These are phyloP conservation scores for Stellera chamaejasme DNA, from an alignment of 345 rosid species.

Conservation along the genomic window DNA sequence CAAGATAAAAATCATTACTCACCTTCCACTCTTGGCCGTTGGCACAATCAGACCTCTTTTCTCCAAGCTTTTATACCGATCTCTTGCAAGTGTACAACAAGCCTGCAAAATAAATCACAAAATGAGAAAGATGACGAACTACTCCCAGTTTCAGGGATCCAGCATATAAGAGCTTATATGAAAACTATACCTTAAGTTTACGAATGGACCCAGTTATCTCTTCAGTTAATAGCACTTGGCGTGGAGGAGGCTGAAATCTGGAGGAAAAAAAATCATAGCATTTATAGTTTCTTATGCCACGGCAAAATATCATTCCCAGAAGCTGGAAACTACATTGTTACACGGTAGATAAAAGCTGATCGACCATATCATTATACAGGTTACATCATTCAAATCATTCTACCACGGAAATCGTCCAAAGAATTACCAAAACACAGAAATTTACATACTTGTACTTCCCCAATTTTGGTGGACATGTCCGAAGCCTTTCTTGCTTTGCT, in stretches of 20 bases:
- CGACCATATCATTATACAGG: too few species aligned
- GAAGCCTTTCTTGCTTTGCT: constrained; percentile 69
- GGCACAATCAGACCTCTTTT: constrained; percentile 86
- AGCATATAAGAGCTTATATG: constrained; percentile 3
- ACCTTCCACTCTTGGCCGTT: constrained; percentile 52
- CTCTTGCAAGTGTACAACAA: constrained; percentile 78
- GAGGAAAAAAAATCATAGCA: constrained; percentile 2
- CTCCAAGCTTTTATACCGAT: constrained; percentile 84
- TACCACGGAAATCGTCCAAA: too few species aligned
- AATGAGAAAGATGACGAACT: background rate
- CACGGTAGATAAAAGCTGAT: too few species aligned
- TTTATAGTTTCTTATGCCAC: background rate
- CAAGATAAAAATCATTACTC: constrained; percentile 11
- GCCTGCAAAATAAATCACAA: constrained; percentile 33
- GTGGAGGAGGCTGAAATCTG: constrained; percentile 79
- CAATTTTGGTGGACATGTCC: constrained; percentile 75
- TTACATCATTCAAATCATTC: too few species aligned
- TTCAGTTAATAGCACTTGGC: constrained; percentile 81
- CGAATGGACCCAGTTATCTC: constrained; percentile 92
- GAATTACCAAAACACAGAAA: too few species aligned
- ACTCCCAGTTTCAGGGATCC: background rate
- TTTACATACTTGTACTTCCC: constrained; percentile 82
- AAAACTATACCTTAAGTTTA: constrained; percentile 51
- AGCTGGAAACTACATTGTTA: too few species aligned
- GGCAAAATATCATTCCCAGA: too few species aligned